These are phyloP conservation scores for Solanum hybrid DNA, from an alignment of 305 asterid genomes.

Conservation along the genomic window DNA sequence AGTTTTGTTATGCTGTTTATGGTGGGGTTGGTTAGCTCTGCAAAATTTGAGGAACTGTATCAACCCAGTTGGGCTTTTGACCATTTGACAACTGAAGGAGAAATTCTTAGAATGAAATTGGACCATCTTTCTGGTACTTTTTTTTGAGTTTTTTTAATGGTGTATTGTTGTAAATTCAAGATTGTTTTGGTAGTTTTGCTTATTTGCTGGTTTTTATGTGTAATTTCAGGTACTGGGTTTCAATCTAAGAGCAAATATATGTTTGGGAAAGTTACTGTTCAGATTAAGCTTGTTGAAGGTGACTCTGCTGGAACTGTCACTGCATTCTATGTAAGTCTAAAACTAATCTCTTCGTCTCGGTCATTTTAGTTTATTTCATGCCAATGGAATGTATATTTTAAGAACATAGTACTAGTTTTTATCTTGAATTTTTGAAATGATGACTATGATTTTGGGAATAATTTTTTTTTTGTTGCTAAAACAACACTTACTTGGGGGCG, in stretches of 20 bases:
- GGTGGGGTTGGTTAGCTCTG: conserved; percentile 31
- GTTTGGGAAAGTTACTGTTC: conserved; percentile 78
- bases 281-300: conserved; percentile 84
- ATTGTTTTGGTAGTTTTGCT: neutral
- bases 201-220: neutral
- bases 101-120: conserved; percentile 59
- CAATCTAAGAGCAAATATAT: conserved; percentile 68
- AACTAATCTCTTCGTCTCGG: accelerated
- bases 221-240: conserved; percentile 72
- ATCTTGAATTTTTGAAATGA: neutral
- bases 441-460: neutral
- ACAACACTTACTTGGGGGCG: neutral
- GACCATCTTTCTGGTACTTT: conserved; percentile 60
- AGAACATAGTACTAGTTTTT: neutral
- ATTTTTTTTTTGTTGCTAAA: neutral
- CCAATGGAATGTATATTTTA: neutral
- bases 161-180: neutral
- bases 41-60: conserved; percentile 56
- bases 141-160: neutral
- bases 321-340: conserved; percentile 50
- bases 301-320: conserved; percentile 98
- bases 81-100: conserved; percentile 60
- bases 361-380: neutral
- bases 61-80: conserved; percentile 77
- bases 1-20: conserved; percentile 22